Conservation (phyloP, 805 yeast genomes). For the Komagataella phaffii region DNA sequence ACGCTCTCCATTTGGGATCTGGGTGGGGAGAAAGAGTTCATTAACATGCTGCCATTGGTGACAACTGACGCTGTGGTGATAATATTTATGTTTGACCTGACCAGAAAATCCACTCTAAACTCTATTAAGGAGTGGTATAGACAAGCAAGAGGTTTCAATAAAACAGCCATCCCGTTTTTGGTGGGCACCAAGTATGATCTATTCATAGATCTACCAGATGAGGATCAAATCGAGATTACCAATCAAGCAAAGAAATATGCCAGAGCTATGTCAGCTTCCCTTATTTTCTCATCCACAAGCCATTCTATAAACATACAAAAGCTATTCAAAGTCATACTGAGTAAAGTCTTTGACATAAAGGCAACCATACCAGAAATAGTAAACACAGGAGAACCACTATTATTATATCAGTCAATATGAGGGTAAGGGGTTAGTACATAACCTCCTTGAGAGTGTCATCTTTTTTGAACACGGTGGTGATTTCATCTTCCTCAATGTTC, state of each 20-base stretch:
- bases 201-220: constrained; percentile 64
- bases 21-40: constrained; percentile 92
- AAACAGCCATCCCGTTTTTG: constrained; percentile 79
- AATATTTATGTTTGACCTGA: constrained; percentile 79
- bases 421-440: not conserved
- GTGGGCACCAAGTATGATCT: constrained; percentile 91
- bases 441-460: constrained; percentile 32
- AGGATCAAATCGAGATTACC: constrained; percentile 77
- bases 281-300: constrained; percentile 82
- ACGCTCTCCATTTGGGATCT: constrained; percentile 91
- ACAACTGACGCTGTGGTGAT: constrained; percentile 88
- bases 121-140: constrained; percentile 93
- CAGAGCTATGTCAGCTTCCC: constrained; percentile 71
- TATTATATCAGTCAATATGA: constrained; percentile 34
- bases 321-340: constrained; percentile 79
- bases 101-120: constrained; percentile 73
- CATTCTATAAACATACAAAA: constrained; percentile 89
- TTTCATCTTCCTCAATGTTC: constrained; percentile 59
- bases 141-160: constrained; percentile 80
- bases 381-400: constrained; percentile 83
- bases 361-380: constrained; percentile 74
- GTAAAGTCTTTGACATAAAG: constrained; percentile 81
- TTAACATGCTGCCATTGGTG: constrained; percentile 89
- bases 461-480: constrained; percentile 41
- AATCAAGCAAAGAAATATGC: constrained; percentile 77